Evolutionary conservation across 2,329 filamentous ascomycete genomes (phyloP).

Genomic region (Grosmannia serpens): DNA sequence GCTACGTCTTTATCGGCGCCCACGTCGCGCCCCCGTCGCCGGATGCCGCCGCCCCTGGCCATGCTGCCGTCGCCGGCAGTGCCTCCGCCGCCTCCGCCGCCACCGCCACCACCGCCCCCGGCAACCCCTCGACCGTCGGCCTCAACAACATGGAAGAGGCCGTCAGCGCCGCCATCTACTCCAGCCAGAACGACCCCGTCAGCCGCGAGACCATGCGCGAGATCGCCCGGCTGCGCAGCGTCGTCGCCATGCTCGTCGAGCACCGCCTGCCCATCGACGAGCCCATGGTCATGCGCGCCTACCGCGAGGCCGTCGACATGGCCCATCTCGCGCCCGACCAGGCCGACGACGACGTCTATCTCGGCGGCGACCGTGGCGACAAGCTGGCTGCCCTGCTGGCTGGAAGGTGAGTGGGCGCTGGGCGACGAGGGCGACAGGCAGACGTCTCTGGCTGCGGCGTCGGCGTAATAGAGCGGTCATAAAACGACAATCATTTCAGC

Average conservation of each 20-base stretch:
- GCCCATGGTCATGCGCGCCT: conserved; percentile 72
- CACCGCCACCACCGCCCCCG: conserved; percentile 3
- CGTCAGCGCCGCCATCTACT: conserved; percentile 78
- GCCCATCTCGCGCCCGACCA: conserved; percentile 44
- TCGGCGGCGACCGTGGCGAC: conserved; percentile 46
- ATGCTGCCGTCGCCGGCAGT: conserved; percentile 14
- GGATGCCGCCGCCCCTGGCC: conserved; percentile 33
- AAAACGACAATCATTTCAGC: too few species aligned
- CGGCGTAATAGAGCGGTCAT: too few species aligned
- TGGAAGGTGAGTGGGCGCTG: conserved; percentile 7
- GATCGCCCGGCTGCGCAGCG: conserved; percentile 72
- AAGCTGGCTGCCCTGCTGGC: conserved; percentile 33
- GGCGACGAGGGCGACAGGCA: neutral
- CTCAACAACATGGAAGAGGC: conserved; percentile 84
- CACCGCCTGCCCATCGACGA: conserved; percentile 79
- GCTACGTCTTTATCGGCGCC: conserved; percentile 68
- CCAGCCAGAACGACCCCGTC: conserved; percentile 87
- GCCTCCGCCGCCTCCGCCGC: too few species aligned
- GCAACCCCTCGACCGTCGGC: conserved; percentile 19
- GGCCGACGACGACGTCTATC: conserved; percentile 44
- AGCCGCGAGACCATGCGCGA: conserved; percentile 66
- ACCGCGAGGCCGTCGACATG: conserved; percentile 69
- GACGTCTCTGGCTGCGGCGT: too few species aligned
- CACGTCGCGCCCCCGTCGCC: conserved; percentile 34
- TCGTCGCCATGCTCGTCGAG: conserved; percentile 73